These are phyloP conservation scores for Aureoboletus auriporus DNA, from an alignment of 768 basidiomycete species.

Conservation along the genomic window DNA sequence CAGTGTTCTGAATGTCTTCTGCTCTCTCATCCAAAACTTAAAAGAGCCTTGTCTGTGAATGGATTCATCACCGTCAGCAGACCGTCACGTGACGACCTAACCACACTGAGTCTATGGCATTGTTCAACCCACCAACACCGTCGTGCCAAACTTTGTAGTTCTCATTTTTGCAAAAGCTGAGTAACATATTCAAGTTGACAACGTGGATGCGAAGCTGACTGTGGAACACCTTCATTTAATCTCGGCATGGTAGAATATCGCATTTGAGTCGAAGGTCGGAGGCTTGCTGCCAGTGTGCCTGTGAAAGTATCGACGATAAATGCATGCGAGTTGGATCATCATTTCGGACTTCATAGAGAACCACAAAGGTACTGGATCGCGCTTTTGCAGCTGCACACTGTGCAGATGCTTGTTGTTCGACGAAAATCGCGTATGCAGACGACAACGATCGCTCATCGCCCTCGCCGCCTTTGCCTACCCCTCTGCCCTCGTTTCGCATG, in stretches of 20 bases:
- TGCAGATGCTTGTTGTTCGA: constrained; percentile 26
- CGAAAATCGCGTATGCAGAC: too few species aligned
- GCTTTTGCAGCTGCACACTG: constrained; percentile 34
- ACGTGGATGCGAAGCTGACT: background rate
- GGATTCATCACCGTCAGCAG: too few species aligned
- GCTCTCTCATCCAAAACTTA: too few species aligned
- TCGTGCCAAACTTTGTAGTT: too few species aligned
- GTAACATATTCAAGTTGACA: background rate
- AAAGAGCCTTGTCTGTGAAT: too few species aligned
- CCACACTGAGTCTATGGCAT: too few species aligned
- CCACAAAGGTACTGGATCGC: constrained; percentile 32
- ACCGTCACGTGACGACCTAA: too few species aligned
- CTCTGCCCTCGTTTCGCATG: too few species aligned
- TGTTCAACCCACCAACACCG: too few species aligned
- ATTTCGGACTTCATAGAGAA: constrained; percentile 29
- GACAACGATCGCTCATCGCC: too few species aligned
- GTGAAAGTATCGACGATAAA: background rate
- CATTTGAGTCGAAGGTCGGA: background rate
- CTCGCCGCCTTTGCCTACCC: too few species aligned
- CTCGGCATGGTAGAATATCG: background rate
- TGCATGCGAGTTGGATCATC: background rate
- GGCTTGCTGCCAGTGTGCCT: background rate
- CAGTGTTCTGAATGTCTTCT: too few species aligned
- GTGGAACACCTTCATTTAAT: background rate
- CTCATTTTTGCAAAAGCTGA: background rate